Base-by-base conservation (phyloP, 352 stramenopile species). In the Pythium coloratum region DNA sequence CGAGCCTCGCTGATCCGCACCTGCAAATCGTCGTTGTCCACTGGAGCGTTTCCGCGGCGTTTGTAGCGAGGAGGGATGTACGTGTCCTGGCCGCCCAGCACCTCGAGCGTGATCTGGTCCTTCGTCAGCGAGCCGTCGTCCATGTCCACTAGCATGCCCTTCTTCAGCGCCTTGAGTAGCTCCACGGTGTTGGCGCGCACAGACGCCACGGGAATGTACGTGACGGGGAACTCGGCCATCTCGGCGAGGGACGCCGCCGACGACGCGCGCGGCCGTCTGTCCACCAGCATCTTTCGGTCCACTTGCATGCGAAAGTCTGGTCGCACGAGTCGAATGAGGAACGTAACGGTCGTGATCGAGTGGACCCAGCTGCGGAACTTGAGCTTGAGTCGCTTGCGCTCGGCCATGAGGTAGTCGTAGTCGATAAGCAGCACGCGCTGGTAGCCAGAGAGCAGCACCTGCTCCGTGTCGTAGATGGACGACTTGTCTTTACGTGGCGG, bases 101-200 rank as follows among this genome's bases (percentile, higher is more conserved):
- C 82, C 36, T 93, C 74, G 20, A 93, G 66, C n/a, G 77, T 88
- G 62, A 93, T 87, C 57, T 89, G 84, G 61, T 93, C 84, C 50
- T 87, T 89, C 5, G 84, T 93, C 24, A 93, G 76, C 28, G 82
- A 93, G 0, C 81, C 81, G 62, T 93, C 84, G 65, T 93, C 84
- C 40, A 93, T 82, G 28, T 93, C 81, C 36, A 93, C 77, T 14
- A 80, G 62, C 73, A 83, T 86, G 5, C 84, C 84, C 40, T 34
- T 70, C 34, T 77, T 78, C 9, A 89, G 68, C 13, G 77, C 72
- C 56, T 77, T 73, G 3, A 92, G 70, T 13, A 91, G 72, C 47
- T 81, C 78, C 18, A 89, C 78, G 3, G 78, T 82, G 38, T 88
- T 86, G 2, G 82, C 77, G 0, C 69, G 64, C 0, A 67, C 66